These are phyloP conservation scores for Corylus avellana DNA, from an alignment of 306 rosid genomes.

Conservation along the genomic window DNA sequence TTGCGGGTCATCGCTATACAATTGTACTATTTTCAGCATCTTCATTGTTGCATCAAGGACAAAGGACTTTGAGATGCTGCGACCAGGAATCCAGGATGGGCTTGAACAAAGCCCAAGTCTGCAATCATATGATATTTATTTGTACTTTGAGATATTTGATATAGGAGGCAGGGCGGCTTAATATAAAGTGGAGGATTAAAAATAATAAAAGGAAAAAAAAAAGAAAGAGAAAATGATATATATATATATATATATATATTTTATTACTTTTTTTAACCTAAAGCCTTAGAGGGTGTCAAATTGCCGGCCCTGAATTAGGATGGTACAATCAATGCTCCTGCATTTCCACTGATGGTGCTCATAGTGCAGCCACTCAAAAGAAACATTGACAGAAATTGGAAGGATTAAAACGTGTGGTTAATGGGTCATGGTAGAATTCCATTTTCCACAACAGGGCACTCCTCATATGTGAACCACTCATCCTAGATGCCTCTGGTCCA, in stretches of 20 bases:
- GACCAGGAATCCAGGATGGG: neutral
- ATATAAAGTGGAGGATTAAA: too few species aligned
- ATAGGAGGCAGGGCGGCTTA: too few species aligned
- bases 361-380: neutral
- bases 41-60: neutral
- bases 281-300: too few species aligned
- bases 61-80: neutral
- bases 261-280: too few species aligned
- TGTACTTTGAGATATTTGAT: neutral
- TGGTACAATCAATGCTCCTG: neutral
- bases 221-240: too few species aligned
- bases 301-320: too few species aligned
- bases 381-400: neutral
- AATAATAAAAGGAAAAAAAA: too few species aligned
- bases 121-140: neutral
- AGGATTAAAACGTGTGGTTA: neutral
- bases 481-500: neutral
- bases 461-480: neutral
- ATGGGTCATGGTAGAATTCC: neutral
- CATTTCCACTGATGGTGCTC: slow-evolving; percentile 5
- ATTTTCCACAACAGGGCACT: neutral
- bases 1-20: too few species aligned
- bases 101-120: neutral
- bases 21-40: neutral
- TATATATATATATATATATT: too few species aligned